Percentiles rank a stretch among this genome's conserved stretches.
phyloP scores from a whole-genome alignment of 495 filamentous ascomycete species.

The Penicillium daleae region DNA sequence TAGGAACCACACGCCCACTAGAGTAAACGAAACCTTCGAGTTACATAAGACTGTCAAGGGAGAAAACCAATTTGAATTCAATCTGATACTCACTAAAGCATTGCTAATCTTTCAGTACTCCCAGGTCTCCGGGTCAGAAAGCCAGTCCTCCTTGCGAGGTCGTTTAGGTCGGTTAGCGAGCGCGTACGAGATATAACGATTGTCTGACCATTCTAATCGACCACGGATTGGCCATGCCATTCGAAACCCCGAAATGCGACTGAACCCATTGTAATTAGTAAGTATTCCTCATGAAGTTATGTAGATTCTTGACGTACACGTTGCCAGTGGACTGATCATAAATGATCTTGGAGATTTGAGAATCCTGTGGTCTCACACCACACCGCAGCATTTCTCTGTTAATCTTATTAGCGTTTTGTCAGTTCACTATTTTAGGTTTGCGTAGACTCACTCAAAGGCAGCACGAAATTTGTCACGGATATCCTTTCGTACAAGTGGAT shows the following conservation, averaged over 20 bases:
- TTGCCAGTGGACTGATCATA: conserved; percentile 22
- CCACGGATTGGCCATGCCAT: background rate
- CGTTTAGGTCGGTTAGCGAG: too few relatives aligned
- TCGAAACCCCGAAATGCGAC: background rate
- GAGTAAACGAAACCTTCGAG: too few relatives aligned
- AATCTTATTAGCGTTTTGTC: conserved; percentile 8
- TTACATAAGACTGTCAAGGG: too few relatives aligned
- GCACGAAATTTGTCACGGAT: conserved; percentile 23
- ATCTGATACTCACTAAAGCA: too few relatives aligned
- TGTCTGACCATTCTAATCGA: background rate
- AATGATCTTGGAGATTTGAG: conserved; percentile 25
- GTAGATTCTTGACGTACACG: conserved; percentile 15
- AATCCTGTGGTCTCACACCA: conserved; percentile 6
- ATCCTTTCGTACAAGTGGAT: conserved; percentile 8
- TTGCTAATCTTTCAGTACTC: too few relatives aligned
- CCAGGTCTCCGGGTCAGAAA: too few relatives aligned
- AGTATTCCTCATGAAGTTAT: conserved; percentile 11
- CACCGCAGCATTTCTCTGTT: conserved; percentile 22
- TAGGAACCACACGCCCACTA: too few relatives aligned
- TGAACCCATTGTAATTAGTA: conserved; percentile 13
- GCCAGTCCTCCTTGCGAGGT: too few relatives aligned
- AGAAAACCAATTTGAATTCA: too few relatives aligned
- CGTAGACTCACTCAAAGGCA: conserved; percentile 21
- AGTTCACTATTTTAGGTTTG: conserved; percentile 4
- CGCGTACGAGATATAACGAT: background rate